Conservation (phyloP, 106 monocot genomes). For the Dendrobium catenatum region DNA sequence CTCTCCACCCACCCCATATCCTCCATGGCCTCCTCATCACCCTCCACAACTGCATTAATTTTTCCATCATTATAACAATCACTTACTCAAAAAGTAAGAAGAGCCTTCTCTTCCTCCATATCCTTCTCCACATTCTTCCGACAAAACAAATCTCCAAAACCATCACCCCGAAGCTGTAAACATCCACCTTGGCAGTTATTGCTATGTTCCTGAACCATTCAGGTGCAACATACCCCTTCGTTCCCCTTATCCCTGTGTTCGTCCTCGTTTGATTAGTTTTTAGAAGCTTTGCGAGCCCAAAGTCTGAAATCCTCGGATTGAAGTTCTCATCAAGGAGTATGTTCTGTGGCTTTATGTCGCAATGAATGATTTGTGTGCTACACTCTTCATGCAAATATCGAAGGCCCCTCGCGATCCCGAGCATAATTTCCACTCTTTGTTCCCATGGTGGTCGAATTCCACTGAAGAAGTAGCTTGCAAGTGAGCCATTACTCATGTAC, state of each 20-base stretch:
- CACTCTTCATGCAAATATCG: too few species aligned
- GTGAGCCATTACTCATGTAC: too few species aligned
- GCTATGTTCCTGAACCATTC: conserved; percentile 41
- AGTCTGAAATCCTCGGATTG: conserved; percentile 37
- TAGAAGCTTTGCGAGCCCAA: conserved; percentile 52
- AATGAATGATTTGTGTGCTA: too few species aligned
- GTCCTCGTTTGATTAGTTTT: conserved; percentile 32
- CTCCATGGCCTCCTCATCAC: conserved; percentile 20
- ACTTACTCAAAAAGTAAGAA: conserved; percentile 23
- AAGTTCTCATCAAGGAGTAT: conserved; percentile 36
- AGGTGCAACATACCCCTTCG: conserved; percentile 57
- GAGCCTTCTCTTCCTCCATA: conserved; percentile 21
- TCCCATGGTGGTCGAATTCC: too few species aligned
- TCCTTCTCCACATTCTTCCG: conserved; percentile 22
- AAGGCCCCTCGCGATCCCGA: too few species aligned
- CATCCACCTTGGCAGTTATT: conserved; percentile 46
- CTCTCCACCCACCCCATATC: conserved; percentile 23
- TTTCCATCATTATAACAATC: conserved; percentile 14
- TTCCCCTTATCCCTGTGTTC: conserved; percentile 39
- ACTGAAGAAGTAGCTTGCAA: too few species aligned
- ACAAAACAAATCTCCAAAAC: conserved; percentile 58
- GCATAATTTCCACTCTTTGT: too few species aligned
- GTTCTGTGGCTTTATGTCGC: too few species aligned
- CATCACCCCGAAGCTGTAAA: conserved; percentile 77
- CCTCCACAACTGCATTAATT: conserved; percentile 37